Base-by-base conservation (phyloP, 441 rosid species). In the Eruca vesicaria region DNA sequence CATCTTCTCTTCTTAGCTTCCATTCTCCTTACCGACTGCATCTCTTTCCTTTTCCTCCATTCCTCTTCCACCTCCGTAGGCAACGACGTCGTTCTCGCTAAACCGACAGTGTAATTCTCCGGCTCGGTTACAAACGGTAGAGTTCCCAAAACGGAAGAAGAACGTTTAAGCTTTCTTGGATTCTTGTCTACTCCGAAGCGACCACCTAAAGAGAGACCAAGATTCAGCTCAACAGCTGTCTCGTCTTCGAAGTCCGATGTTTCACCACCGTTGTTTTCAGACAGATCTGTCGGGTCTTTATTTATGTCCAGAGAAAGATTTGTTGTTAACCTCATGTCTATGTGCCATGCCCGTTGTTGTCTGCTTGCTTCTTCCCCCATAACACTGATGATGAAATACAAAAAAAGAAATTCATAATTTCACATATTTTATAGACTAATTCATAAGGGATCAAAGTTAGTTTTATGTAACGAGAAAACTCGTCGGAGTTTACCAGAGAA, bases 21-120 rank as follows among this genome's bases (percentile, higher is more conserved):
- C 96, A 92, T 84, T 66, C 99, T 87, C 78, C 98, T 84, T 48
- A 86, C 66, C 15, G 85, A 87, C 86, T 92, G 98, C 86, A 90
- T 69, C 80, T 89, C 94, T 81, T 88, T 92, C 61, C 99, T 87
- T 84, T 90, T 92, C 90, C 90, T 88, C 98, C 96, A 94, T 70
- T 87, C 98, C 43, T 90, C 99, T 69, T 92, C 97, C 15, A 94
- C 84, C 88, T 87, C 98, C 5, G 93, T 73, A 0, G 99, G 99
- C 67, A 94, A 82, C 67, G 98, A 92, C 67, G 96, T 84, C 50
- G 96, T 74, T 84, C 98, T 89, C 58, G 72, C 79, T 38, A 94
- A 87, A 2, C 74, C 81, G 50, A 79, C 15, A 32, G 88, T 77
- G 72, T 82, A 80, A n/a, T 70, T 76, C 83, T 76, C 82, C 52